Evolutionary conservation across 257 asterid genomes (phyloP), one percentile per base, ranked within the genome.

Genomic region (Solanum dulcamara): DNA sequence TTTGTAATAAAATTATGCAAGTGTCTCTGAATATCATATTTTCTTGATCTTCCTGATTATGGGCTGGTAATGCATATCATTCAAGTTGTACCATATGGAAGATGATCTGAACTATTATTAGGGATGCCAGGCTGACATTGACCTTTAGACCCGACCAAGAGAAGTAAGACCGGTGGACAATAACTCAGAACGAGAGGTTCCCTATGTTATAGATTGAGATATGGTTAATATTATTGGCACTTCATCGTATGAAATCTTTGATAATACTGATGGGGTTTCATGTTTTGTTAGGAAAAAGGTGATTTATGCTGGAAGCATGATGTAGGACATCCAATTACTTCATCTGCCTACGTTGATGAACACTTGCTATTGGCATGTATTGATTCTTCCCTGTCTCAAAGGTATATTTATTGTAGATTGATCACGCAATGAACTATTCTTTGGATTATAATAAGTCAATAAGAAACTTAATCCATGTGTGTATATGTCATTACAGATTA

Each of bases 291-390:
- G 98, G 95, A 88, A 85, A 93, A 88, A 0, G 99, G 99, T 35
- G 80, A 85, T 82, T 87, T 93, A 81, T 90, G 92, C 55, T 96
- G 99, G 98, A 90, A 92, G 87, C 92, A 94, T 74, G 84, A 77
- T 57, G 66, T 92, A 68, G 97, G 96, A 67, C 86, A 81, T 62
- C 98, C 99, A 84, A 91, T 96, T 74, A 91, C 93, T 81, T 92
- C 99, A 70, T 94, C 99, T 88, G 92, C 98, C 81, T 94, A 87
- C 62, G 91, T 94, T 59, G 98, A 94, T 68, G 99, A 94, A 87
- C 85, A 64, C 90, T 85, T 91, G 84, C 89, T 77, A 64, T 62
- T 94, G 86, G 51, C 71, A 55, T 88, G 93, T 84, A 84, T 84
- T 55, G 44, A 7, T 84, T 84, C 94, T 55, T 26, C 22, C 86